Base-by-base conservation (phyloP, 306 rosid genomes). In the Astragalus membranaceus region DNA sequence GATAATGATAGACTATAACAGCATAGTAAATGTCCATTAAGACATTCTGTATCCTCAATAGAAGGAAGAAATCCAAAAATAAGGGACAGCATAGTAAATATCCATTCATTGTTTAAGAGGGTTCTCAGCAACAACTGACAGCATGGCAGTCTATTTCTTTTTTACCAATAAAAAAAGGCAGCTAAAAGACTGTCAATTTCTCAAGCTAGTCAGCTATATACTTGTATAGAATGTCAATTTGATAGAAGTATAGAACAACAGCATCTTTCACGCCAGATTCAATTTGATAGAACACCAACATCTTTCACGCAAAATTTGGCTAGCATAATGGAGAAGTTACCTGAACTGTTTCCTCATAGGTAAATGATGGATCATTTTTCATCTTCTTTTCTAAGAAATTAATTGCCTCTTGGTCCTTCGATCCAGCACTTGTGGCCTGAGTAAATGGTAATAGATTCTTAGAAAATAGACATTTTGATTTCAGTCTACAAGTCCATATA, bases 371-470 rank as follows among this genome's bases (percentile, higher is more conserved):
- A 70, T 95, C 95, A 75, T 83, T 91, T 89, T 95, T 95, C 99
- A 95, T 95, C 81, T 95, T 95, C 87, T 95, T 95, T 80, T 95
- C 99, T 89, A 95, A 84, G 88, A 95, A 95, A 85, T 95, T 95
- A 57, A 95, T 91, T 11, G 97, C 99, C 84, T 95, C 99, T 78
- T 95, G 99, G 78, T 95, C 99, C 79, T 95, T 95, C 51, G 77
- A 83, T 73, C 99, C 99, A 78, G 99, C 97, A 75, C 99, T 95
- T 39, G 99, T 91, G 60, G 99, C 97, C 99, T 95, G 72, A 64
- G 57, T 59, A 49, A 74, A 82, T 57, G 69, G 58, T 10, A 53
- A 65, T 46, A 72, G 69, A 73, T 53, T 73, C 63, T 59, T 44
- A 74, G 37, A 63, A 42, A 42, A 20, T 33, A 62, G 62, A 71